phyloP scores from a whole-genome alignment of 768 basidiomycete species.

The Pholiota molesta region DNA sequence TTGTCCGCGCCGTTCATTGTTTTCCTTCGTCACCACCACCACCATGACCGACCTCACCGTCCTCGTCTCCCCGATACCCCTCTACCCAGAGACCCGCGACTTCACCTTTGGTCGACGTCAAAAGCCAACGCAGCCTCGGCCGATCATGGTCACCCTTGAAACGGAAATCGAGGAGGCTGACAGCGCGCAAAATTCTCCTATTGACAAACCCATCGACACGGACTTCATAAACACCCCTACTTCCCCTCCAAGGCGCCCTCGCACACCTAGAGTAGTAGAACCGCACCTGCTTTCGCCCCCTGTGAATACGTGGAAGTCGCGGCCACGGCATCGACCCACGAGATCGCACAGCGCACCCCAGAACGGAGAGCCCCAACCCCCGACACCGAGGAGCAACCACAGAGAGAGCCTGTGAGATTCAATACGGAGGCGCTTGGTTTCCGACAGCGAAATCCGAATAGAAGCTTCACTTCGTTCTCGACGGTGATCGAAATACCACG shows the following conservation, averaged over 20 bases:
- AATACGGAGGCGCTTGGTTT: slow-evolving; percentile 12
- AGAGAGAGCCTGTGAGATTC: neutral
- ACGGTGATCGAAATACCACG: slow-evolving; percentile 27
- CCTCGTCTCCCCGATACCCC: slow-evolving; percentile 49
- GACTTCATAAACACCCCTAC: slow-evolving; percentile 22
- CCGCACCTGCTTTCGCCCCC: slow-evolving; percentile 48
- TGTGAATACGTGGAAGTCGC: slow-evolving; percentile 49
- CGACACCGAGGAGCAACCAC: neutral
- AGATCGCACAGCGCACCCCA: slow-evolving; percentile 52
- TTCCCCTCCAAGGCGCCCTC: slow-evolving; percentile 18
- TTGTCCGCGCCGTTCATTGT: slow-evolving; percentile 1
- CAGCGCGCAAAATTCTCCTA: slow-evolving; percentile 18
- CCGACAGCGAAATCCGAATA: slow-evolving; percentile 22
- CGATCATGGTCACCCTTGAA: slow-evolving; percentile 51
- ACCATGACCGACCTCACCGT: slow-evolving; percentile 56
- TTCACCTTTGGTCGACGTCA: slow-evolving; percentile 36
- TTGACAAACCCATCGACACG: slow-evolving; percentile 15
- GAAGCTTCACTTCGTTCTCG: slow-evolving; percentile 33
- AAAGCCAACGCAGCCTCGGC: slow-evolving; percentile 26
- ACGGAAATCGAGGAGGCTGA: slow-evolving; percentile 28
- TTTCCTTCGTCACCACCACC: slow-evolving; percentile 6
- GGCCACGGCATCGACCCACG: slow-evolving; percentile 42
- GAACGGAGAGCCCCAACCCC: slow-evolving; percentile 28
- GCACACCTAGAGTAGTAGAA: slow-evolving; percentile 26
- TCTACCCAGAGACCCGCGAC: slow-evolving; percentile 38